phyloP scores from a whole-genome alignment of 1,139 yeast genomes.

The Eremothecium gossypii region DNA sequence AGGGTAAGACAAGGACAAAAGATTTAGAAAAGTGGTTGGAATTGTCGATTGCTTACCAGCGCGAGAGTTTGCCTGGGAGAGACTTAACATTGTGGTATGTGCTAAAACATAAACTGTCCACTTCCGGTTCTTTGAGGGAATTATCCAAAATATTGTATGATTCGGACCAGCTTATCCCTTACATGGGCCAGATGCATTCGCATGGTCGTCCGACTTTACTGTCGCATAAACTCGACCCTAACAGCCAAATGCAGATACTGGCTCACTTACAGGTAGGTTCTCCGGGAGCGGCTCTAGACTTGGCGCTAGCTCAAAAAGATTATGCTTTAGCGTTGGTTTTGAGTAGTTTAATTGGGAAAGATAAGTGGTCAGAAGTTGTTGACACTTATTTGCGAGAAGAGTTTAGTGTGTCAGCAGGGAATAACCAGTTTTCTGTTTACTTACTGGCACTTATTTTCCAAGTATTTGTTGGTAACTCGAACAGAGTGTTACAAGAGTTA shows the following conservation, averaged over 20 bases:
- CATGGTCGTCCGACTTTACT: conserved; percentile 11
- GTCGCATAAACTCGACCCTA: conserved; percentile 20
- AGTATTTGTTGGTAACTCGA: conserved; percentile 55
- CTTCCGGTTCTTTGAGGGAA: conserved; percentile 14
- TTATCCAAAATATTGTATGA: conserved; percentile 25
- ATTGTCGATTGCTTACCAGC: conserved; percentile 8
- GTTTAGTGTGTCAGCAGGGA: conserved; percentile 34
- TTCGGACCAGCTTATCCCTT: conserved; percentile 21
- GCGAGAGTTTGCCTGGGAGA: conserved; percentile 9
- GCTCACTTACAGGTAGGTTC: conserved; percentile 50
- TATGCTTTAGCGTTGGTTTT: conserved; percentile 74
- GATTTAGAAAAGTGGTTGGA: conserved; percentile 27
- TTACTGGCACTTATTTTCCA: conserved; percentile 53
- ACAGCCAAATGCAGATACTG: conserved; percentile 19
- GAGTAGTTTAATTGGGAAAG: conserved; percentile 57
- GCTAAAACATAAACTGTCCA: conserved; percentile 18
- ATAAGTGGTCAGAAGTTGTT: conserved; percentile 51
- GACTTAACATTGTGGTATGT: conserved; percentile 17
- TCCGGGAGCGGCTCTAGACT: conserved; percentile 54
- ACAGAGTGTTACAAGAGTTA: conserved; percentile 44
- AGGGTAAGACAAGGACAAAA: conserved; percentile 21
- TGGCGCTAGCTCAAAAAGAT: conserved; percentile 54
- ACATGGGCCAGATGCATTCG: conserved; percentile 18
- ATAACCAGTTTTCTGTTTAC: conserved; percentile 35
- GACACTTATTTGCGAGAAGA: conserved; percentile 40